phyloP scores from a whole-genome alignment of 2,329 filamentous ascomycete genomes.

The Cladobotryum protrusum region DNA sequence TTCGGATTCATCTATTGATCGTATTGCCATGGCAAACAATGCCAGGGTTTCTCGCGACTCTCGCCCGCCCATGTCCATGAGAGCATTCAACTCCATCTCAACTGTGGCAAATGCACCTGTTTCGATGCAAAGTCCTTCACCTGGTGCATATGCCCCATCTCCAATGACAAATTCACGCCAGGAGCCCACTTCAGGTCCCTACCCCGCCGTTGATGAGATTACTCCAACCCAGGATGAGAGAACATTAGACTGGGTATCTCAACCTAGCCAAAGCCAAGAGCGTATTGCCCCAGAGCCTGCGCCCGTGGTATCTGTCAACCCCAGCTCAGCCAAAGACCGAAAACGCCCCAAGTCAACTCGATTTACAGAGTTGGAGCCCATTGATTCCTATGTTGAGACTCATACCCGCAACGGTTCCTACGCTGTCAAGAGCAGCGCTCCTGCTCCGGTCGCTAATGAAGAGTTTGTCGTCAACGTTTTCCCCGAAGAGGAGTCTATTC shows the following conservation, averaged over 20 bases:
- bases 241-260: constrained; percentile 8
- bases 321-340: constrained; percentile 14
- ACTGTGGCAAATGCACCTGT: constrained; percentile 4
- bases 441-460: constrained; percentile 9
- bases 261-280: not conserved
- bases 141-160: not conserved
- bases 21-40: constrained; percentile 13
- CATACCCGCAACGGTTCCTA: constrained; percentile 4
- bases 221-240: constrained; percentile 8
- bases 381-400: constrained; percentile 21
- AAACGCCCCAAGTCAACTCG: constrained; percentile 17
- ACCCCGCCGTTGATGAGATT: constrained; percentile 10
- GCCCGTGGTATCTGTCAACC: too few species aligned
- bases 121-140: not conserved
- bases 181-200: constrained; percentile 15
- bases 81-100: constrained; percentile 23
- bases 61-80: constrained; percentile 25
- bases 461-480: constrained; percentile 19
- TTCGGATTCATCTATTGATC: constrained; percentile 23
- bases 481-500: constrained; percentile 16
- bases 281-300: too few species aligned
- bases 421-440: constrained; percentile 10
- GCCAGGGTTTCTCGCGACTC: constrained; percentile 16
- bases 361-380: constrained; percentile 26
- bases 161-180: constrained; percentile 12